A percentile compares a stretch with the other conserved stretches of the same genome.
Conservation (phyloP, 192 early-diverging fungal genomes). For the Geosiphon pyriformis region DNA sequence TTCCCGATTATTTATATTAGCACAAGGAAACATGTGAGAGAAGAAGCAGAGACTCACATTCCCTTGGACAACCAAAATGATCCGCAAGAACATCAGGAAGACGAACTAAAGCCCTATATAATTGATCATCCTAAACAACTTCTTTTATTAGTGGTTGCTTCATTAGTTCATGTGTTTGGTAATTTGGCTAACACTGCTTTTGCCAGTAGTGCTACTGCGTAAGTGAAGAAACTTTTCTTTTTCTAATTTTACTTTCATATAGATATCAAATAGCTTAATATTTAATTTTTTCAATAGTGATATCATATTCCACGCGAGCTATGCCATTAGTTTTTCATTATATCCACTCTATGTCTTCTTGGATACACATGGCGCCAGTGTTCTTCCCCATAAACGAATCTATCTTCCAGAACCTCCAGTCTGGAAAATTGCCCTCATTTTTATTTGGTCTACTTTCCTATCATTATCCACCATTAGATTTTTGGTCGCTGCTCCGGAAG, state of each 20-base stretch:
- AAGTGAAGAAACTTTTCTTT: constrained; percentile 3
- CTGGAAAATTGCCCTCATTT: neutral
- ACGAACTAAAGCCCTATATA: neutral
- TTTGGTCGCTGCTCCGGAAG: neutral
- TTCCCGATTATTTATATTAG: constrained; percentile 16
- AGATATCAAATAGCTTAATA: too few species aligned
- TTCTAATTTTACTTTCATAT: neutral
- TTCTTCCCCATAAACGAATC: neutral
- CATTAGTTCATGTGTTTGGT: constrained; percentile 23
- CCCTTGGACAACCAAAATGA: neutral
- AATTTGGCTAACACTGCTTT: constrained; percentile 15
- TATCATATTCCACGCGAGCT: constrained; percentile 28
- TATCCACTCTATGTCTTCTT: constrained; percentile 7
- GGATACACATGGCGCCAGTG: neutral
- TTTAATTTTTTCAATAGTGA: too few species aligned
- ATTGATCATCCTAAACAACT: constrained; percentile 7
- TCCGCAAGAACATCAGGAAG: constrained; percentile 4
- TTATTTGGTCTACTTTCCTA: neutral
- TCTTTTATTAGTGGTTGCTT: constrained; percentile 9
- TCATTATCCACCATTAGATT: neutral
- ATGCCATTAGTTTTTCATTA: constrained; percentile 23
- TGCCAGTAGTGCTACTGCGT: constrained; percentile 12
- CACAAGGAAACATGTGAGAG: constrained; percentile 7
- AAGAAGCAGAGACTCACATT: neutral
- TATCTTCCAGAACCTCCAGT: neutral